Conservation (phyloP, 108 stramenopile genomes). For the Cylindrotheca closterium region DNA sequence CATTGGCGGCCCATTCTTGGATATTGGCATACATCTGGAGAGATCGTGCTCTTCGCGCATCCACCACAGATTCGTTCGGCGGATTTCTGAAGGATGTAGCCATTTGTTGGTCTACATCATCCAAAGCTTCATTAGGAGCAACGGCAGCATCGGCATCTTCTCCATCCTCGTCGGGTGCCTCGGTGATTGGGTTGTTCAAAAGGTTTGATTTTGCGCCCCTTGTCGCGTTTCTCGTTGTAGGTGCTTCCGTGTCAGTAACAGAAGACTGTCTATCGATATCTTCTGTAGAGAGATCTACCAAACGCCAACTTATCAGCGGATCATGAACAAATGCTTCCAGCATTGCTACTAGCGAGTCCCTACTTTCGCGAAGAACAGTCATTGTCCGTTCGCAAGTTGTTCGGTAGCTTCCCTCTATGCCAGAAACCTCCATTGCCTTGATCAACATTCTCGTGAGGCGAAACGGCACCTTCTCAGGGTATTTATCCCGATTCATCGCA, state of each 20-base stretch:
- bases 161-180: conserved; percentile 47
- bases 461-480: conserved; percentile 98
- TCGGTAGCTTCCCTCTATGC: conserved; percentile 97
- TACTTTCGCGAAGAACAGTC: conserved; percentile 92
- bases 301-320: conserved; percentile 98
- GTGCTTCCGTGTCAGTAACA: background rate
- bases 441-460: conserved; percentile 99
- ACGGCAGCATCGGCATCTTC: conserved; percentile 42
- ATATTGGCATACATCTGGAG: conserved; percentile 77
- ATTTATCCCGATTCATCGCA: conserved; percentile 97
- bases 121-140: conserved; percentile 16
- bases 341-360: conserved; percentile 97
- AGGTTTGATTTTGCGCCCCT: conserved; percentile 7
- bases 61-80: conserved; percentile 7
- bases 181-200: conserved; percentile 42
- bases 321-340: conserved; percentile 99
- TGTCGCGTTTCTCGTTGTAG: background rate
- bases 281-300: conserved; percentile 54
- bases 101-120: conserved; percentile 1
- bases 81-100: background rate
- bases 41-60: conserved; percentile 37
- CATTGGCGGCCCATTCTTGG: conserved; percentile 62
- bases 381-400: conserved; percentile 97
- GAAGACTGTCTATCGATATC: conserved; percentile 5
- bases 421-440: conserved; percentile 98